Evolutionary conservation across 78 protist genomes (phyloP), one percentile per base, ranked within the genome.

Genomic region (Dictyostelium purpureum): DNA sequence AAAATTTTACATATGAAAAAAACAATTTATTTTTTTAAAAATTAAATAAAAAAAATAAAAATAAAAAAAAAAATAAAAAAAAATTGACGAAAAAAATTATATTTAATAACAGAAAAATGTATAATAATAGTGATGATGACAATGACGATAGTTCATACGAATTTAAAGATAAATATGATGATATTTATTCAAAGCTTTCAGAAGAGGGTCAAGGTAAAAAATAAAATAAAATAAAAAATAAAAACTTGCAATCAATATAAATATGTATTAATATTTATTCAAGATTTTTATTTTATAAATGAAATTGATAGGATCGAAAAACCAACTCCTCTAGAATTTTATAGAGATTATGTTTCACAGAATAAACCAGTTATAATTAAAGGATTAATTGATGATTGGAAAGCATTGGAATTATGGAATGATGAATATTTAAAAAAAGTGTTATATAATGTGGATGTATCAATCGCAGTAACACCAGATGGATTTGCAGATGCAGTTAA

Each of bases 401-500:
- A 38, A 18, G 95, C 95, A 31, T 52, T 73, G 6, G 54, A 75
- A 38, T 2, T n/a, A 49, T 92, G 95, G 95, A 61, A 37, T 18
- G 35, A 47, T 47, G 77, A 85, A 7, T 92, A 92, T 83, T 45
- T 92, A 31, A 18, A 75, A 19, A 12, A 49, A 14, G 75, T 35
- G 37, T 35, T 77, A 56, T 77, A 87, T 26, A 79, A 70, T 66
- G 57, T 51, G 1, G 87, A 75, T 33, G 77, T 92, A 21, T 77
- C 95, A 24, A 87, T 92, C 38, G 83, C 87, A 19, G 38, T 85
- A 4, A 92, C 95, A 57, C 90, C 90, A 6, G 83, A 81, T 82
- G 95, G 95, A 4, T 51, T 73, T 9, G 95, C 87, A 6, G 95
- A 92, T 61, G 95, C 95, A 10, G 90, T 92, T 19, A 87, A 73